A percentile compares a stretch with the other conserved stretches of the same genome.
Evolutionary conservation across 768 basidiomycete species (phyloP).

Genomic region (Pholiota microspora): DNA sequence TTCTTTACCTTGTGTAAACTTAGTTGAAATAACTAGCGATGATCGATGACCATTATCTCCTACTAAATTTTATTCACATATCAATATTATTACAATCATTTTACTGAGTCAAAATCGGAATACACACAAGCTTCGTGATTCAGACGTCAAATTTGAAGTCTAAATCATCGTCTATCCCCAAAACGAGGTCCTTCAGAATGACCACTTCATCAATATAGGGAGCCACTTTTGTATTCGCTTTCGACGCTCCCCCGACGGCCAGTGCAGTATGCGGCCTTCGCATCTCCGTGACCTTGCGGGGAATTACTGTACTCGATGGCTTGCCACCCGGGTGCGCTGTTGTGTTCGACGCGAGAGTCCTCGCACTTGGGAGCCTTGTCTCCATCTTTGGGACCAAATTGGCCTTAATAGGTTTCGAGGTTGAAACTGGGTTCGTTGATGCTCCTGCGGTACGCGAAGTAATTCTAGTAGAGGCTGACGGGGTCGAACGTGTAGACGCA

Average conservation of each 20-base stretch:
- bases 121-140: no score
- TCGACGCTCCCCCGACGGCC: neutral
- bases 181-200: neutral
- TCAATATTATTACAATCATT: neutral
- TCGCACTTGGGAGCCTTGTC: neutral
- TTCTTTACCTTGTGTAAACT: constrained; percentile 31
- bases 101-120: no score
- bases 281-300: neutral
- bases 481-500: neutral
- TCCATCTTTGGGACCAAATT: no score
- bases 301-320: neutral
- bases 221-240: neutral
- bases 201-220: neutral
- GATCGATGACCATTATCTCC: no score
- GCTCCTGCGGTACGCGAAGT: neutral
- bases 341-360: neutral
- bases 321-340: neutral
- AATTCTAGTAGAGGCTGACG: neutral
- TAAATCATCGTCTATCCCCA: neutral
- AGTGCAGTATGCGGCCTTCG: constrained; percentile 14
- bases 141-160: constrained; percentile 11
- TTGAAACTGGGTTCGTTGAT: neutral
- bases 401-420: neutral
- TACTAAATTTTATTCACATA: no score
- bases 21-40: constrained; percentile 7